Base-by-base conservation (phyloP, 192 early-diverging fungal genomes). In the Entomortierella lignicola region DNA sequence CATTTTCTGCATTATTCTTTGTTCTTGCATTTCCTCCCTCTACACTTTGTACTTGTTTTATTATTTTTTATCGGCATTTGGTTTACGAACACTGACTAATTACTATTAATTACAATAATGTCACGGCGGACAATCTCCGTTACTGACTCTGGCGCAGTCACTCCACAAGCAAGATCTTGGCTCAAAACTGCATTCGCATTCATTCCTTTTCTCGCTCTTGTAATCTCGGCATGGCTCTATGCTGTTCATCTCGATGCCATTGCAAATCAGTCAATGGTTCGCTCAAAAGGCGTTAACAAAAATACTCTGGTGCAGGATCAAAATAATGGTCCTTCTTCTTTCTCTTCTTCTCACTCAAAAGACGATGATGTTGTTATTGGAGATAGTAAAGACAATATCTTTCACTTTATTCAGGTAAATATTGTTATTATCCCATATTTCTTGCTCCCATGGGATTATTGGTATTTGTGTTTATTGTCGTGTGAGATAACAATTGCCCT, bases 341-440 rank as follows among this genome's bases (percentile, higher is more conserved):
- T 17, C 11, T 4, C 32, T 0, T 10, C 30, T 5, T 12, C 57
- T 17, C 4, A n/a, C 2, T 30, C 68, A 17, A 51, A 20, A n/a
- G n/a, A n/a, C n/a, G 81, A 77, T 55, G 59, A 54, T 29, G 48
- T 62, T 12, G 83, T 77, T 1, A 82, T 91, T 26, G 85, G 77
- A n/a, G 87, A 89, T 59, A 72, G 81, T 43, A 86, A 69, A 58
- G 84, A 89, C 69, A 82, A 85, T 53, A 65, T 93, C 2, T 87
- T 94, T 63, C 90, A 91, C 42, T 93, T 93, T 73, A 66, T 92
- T 27, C 91, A 94, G 77, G 92, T 87, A 83, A 32, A 52, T 17
- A 52, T 32, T 21, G 4, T 31, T 26, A 26, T 0, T 17, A 4
- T 29, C 37, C 2, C n/a, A 12, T 42, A 10, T 10, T 6, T 42